Evolutionary conservation across 1,284 basidiomycete species (phyloP).

Genomic region (Ustilago trichophora): DNA sequence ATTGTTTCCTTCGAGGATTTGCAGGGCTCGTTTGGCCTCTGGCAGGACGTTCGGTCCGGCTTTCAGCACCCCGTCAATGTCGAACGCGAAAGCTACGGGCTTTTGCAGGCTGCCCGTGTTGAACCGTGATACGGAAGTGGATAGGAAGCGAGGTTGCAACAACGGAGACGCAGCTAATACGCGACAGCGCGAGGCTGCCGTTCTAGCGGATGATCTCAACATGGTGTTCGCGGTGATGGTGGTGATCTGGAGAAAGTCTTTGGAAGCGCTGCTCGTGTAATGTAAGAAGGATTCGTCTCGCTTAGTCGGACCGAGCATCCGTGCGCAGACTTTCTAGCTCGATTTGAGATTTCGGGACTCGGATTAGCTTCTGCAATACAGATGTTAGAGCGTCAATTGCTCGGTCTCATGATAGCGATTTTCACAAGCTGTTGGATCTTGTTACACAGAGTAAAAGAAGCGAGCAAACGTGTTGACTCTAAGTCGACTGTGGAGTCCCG

Average conservation of each 20-base stretch:
- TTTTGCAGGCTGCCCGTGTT: slow-evolving; percentile 21
- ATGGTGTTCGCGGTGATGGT: background rate
- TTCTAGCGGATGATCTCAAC: background rate
- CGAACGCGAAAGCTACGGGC: slow-evolving; percentile 59
- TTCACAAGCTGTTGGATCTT: too few relatives aligned
- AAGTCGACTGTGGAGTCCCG: too few relatives aligned
- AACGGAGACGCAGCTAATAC: background rate
- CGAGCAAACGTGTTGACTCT: too few relatives aligned
- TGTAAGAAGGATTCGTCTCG: slow-evolving; percentile 6
- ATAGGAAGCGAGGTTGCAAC: slow-evolving; percentile 9
- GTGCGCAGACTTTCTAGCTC: background rate
- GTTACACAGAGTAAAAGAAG: too few relatives aligned
- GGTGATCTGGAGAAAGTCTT: too few relatives aligned
- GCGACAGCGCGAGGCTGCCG: background rate
- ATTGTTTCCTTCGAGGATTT: slow-evolving; percentile 76
- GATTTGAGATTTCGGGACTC: background rate
- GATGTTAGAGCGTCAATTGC: too few relatives aligned
- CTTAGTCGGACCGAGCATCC: slow-evolving; percentile 32
- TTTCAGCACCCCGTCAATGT: slow-evolving; percentile 84
- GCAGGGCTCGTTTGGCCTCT: slow-evolving; percentile 78
- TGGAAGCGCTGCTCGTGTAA: background rate
- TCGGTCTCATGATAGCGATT: too few relatives aligned
- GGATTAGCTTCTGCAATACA: background rate
- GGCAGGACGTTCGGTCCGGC: slow-evolving; percentile 80
- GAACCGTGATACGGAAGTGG: slow-evolving; percentile 6